Evolutionary conservation across 352 stramenopile genomes (phyloP).

Genomic region (Peronospora destructor): DNA sequence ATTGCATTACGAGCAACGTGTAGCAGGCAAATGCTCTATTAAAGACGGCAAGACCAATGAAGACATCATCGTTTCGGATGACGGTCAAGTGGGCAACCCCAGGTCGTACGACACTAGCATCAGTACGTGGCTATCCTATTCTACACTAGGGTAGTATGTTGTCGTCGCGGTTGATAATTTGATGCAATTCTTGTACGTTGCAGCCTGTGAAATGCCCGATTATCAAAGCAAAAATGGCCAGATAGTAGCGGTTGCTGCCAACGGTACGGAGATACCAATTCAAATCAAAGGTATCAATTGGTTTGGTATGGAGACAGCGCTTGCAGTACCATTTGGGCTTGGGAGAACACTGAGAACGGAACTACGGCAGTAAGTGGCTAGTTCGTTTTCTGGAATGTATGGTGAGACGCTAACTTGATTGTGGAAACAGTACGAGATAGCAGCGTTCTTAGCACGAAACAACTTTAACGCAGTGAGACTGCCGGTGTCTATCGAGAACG

Average conservation of each 20-base stretch:
- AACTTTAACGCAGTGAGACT: slow-evolving; percentile 81
- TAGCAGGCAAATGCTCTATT: slow-evolving; percentile 34
- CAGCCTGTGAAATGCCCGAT: slow-evolving; percentile 55
- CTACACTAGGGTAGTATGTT: not conserved
- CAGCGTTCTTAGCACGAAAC: slow-evolving; percentile 65
- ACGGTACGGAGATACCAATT: slow-evolving; percentile 61
- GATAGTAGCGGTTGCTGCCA: slow-evolving; percentile 46
- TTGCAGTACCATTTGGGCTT: slow-evolving; percentile 69
- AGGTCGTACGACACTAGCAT: slow-evolving; percentile 45
- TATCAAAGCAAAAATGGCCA: slow-evolving; percentile 74
- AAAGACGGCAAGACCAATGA: slow-evolving; percentile 38
- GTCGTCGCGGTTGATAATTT: not conserved
- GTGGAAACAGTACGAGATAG: slow-evolving; percentile 55
- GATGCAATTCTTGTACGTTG: not conserved
- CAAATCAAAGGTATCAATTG: slow-evolving; percentile 76
- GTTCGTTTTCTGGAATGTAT: not conserved
- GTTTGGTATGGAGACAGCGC: slow-evolving; percentile 71
- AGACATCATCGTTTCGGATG: slow-evolving; percentile 36
- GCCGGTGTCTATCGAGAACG: slow-evolving; percentile 58
- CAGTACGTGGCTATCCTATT: slow-evolving; percentile 15
- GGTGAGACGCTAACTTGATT: not conserved
- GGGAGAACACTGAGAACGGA: slow-evolving; percentile 68
- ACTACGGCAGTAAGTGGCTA: slow-evolving; percentile 41
- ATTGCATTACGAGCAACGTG: slow-evolving; percentile 32
- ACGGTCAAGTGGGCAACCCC: slow-evolving; percentile 57